Evolutionary conservation across 2,329 filamentous ascomycete genomes (phyloP), one percentile per base, ranked within the genome.

Genomic region (Tolypocladium tundrense): DNA sequence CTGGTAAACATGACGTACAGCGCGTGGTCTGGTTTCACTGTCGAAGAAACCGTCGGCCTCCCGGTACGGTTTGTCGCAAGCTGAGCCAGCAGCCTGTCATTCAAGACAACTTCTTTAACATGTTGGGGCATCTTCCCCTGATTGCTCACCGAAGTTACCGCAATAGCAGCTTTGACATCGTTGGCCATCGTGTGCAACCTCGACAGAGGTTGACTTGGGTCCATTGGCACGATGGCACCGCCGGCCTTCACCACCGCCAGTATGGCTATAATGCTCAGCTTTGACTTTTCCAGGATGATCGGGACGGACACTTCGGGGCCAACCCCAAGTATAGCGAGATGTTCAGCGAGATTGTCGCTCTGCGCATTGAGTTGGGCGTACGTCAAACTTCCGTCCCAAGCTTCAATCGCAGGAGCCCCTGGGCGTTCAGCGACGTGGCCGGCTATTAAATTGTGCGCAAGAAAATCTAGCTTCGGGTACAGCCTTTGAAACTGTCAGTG

Each of bases 171-270:
- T 0, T 56, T 50, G 21, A 59, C 60, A 21, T 61, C 55, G 1
- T 10, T n/a, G 13, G 54, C 39, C 51, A 58, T 53, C 1, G 27
- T 43, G 53, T 0, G 57, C n/a, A 21, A 62, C 61, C 13, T 60
- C 54, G 24, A 37, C 39, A 50, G 45, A 0, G 66, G 65, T 33
- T 66, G 60, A 0, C 54, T 57, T 1, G 67, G 63, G 8, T 69
- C 66, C 21, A 69, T 21, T 0, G 66, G 65, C 24, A 69, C 56
- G n/a, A 65, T 60, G 0, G 60, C 59, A 19, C 64, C 67, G 0
- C 67, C 67, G 1, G 65, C 61, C 10, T 67, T 65, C 2, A 63
- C 37, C 3, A 69, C 61, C 6, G 64, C 65, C 3, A 69, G 57
- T 56, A 69, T 64, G 0, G 66, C 56, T 16, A 68, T 60, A 4